Evolutionary conservation across 768 basidiomycete genomes (phyloP), one percentile per base, ranked within the genome.

Genomic region (Lepiota venenata): DNA sequence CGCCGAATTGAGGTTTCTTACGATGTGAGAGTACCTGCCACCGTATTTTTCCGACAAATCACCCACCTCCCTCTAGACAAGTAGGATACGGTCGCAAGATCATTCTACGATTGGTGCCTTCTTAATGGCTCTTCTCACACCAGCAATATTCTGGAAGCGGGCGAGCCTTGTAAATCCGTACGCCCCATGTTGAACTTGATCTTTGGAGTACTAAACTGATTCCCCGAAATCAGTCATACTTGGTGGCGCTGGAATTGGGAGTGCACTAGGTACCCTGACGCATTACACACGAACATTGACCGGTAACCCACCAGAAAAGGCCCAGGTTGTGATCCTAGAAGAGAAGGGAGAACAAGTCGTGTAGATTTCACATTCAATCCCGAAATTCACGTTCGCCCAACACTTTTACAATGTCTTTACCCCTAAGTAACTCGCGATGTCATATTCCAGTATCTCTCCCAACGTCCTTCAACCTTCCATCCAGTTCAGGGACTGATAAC

Each of bases 31-130:
- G 58, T 64, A 32, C 45, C 15, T 29, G 25, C 45, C 10, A 44
- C 36, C 10, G 39, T 18, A 50, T 15, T 3, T n/a, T 2, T 49
- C 15, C 4, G 21, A 44, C 27, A 25, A 5, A 5, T 16, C 12
- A 36, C 14, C 20, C 29, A 7, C 12, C 20, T 16, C 12, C 36
- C 40, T 45, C 14, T 46, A 91, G 88, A 79, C 75, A 12, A 70
- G 73, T 39, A 75, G 79, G 18, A 67, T 88, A 49, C 74, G 88
- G 58, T 75, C 78, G 44, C 83, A 90, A 51, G 91, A 92, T 65
- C 84, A 89, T 63, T 78, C 87, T 18, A 89, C 82, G 1, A 87
- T 92, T 43, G 91, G 91, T 21, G 76, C 77, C 16, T 62, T 91
- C 44, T 67, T 93, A 18, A 79, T 76, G 53, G 80, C 79, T 14